Evolutionary conservation across 2,329 filamentous ascomycete species (phyloP).

Genomic region (Cytospora paraplurivora): DNA sequence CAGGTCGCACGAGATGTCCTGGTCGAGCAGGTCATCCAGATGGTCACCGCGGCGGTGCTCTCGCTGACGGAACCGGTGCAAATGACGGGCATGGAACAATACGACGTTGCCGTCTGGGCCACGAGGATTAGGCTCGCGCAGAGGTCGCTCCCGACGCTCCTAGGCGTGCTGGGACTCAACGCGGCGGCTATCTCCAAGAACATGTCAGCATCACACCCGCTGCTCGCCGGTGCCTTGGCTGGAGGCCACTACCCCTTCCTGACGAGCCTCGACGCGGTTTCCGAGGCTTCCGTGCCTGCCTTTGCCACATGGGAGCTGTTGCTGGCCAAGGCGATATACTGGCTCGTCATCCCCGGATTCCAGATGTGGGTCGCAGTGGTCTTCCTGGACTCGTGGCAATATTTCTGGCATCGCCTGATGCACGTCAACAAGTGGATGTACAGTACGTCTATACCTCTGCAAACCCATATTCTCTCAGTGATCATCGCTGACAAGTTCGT

Average conservation of each 20-base stretch:
- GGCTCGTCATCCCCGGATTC: conserved; percentile 70
- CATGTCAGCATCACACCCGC: conserved; percentile 69
- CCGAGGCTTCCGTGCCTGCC: conserved; percentile 59
- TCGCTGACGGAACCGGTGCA: conserved; percentile 73
- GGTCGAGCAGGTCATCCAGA: conserved; percentile 89
- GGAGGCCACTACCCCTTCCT: conserved; percentile 81
- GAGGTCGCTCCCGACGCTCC: conserved; percentile 70
- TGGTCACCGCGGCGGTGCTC: conserved; percentile 67
- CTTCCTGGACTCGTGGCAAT: conserved; percentile 95
- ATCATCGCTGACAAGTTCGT: conserved; percentile 31
- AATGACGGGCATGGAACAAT: conserved; percentile 74
- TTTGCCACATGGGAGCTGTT: conserved; percentile 84
- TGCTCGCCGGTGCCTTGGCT: conserved; percentile 72
- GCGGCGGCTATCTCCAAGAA: conserved; percentile 74
- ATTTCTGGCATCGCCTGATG: conserved; percentile 95
- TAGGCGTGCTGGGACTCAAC: conserved; percentile 76
- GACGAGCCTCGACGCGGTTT: conserved; percentile 57
- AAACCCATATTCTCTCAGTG: too few relatives aligned
- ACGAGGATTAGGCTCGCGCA: conserved; percentile 78
- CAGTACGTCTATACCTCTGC: conserved; percentile 58
- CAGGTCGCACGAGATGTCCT: conserved; percentile 90
- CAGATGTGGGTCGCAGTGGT: conserved; percentile 76
- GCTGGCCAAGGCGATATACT: conserved; percentile 77
- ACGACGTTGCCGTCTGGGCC: conserved; percentile 90
- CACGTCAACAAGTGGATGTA: conserved; percentile 98